Evolutionary conservation across 2,329 filamentous ascomycete species (phyloP), one percentile per base, ranked within the genome.

Genomic region (Aureobasidium sp.): DNA sequence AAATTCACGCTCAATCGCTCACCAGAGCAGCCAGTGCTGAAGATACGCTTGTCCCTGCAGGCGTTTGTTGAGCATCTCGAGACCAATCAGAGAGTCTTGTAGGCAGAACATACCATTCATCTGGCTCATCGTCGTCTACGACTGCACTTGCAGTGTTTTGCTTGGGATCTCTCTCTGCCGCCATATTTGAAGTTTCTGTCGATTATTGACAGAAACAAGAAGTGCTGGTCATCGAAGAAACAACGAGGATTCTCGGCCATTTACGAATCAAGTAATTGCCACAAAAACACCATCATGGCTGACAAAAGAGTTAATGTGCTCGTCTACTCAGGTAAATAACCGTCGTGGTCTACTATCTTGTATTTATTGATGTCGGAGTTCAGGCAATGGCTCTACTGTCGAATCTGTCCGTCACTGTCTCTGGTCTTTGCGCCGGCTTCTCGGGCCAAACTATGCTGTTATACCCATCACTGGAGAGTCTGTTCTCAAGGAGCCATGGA

Each of bases 1-100:
- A 2, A 93, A 97, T 79, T 91, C 96, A 79, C 91, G 95, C 10
- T 39, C 26, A n/a, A 51, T 24, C 2, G 60, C 78, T 72, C 78
- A 96, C 93, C 87, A 76, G 92, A 85, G 72, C 93, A 97, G 63
- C 93, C 94, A 2, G 93, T 97, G 79, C 91, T 96, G 79, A 91
- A 96, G 75, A 97, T 97, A 72, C 94, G 84, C 83, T 96, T 93
- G 79, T 97, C 92, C 93, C 93, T 97, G 73, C 50, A 63, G 46
- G 41, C 27, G 43, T 50, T 26, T 53, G 51, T 51, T 32, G 32
- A 47, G 52, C 34, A 59, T 47, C 34, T 26, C 47, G 47, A 39
- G 32, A 47, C 50, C 37, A 10, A 56, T 13, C 60, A 41, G 5
- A 29, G 47, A 36, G 10, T n/a, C 24, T 15, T 20, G 37, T 6